Conservation (phyloP, 2,329 filamentous ascomycete genomes). For the Stagonosporopsis rhizophila region DNA sequence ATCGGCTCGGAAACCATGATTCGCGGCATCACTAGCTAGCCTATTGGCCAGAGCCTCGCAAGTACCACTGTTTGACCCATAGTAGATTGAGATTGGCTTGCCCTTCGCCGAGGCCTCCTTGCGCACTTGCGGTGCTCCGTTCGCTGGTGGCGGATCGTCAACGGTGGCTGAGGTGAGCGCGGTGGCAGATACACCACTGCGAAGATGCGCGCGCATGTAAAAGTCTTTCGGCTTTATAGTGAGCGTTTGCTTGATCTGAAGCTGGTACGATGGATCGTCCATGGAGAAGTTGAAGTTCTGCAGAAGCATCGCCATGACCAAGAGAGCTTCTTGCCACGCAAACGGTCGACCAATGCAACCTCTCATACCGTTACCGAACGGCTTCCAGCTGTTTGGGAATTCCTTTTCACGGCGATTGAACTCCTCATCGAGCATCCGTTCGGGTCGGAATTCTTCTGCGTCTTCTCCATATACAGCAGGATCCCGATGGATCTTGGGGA, state of each 20-base stretch:
- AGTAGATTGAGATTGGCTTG: constrained; percentile 47
- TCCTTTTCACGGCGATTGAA: constrained; percentile 50
- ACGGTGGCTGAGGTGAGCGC: constrained; percentile 33
- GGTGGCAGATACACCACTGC: constrained; percentile 42
- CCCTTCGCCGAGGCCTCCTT: constrained; percentile 29
- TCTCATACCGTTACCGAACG: constrained; percentile 62
- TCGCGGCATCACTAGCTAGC: constrained; percentile 45
- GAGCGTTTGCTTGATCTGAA: constrained; percentile 54
- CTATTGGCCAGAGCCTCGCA: constrained; percentile 52
- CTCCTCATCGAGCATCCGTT: constrained; percentile 56
- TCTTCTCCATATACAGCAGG: constrained; percentile 55
- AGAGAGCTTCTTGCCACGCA: constrained; percentile 61
- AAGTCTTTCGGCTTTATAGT: constrained; percentile 56
- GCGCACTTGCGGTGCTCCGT: constrained; percentile 11
- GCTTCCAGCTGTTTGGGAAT: constrained; percentile 57
- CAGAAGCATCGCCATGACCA: constrained; percentile 54
- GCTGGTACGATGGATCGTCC: constrained; percentile 54
- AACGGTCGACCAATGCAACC: constrained; percentile 63
- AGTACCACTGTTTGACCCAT: constrained; percentile 53
- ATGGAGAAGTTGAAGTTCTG: constrained; percentile 55
- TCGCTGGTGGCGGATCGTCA: constrained; percentile 21
- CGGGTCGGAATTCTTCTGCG: constrained; percentile 54
- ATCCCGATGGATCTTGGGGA: constrained; percentile 52
- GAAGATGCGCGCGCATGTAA: constrained; percentile 47
- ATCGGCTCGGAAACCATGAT: constrained; percentile 47